Base-by-base conservation (phyloP, 306 rosid genomes). In the Cyclanthera cordifolia region DNA sequence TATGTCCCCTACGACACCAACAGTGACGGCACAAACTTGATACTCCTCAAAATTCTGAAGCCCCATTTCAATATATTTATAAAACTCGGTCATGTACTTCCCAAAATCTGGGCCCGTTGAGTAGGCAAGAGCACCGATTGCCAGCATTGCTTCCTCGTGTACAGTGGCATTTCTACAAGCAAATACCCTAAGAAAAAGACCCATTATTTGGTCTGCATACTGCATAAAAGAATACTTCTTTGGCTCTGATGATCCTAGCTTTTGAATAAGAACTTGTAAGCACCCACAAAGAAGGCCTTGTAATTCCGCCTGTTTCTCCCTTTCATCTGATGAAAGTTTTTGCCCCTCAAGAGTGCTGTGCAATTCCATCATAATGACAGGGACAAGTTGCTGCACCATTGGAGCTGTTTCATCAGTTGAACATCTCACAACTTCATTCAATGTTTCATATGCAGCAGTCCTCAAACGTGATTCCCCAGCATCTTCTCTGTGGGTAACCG, bases 61-160 rank as follows among this genome's bases (percentile, higher is more conserved):
- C 69, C 85, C 95, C 84, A 84, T 77, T 70, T 90, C 95, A 28
- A 90, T 76, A 84, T 84, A 88, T 82, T 81, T 81, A 73, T 84
- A 88, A 79, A 84, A 86, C 59, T 90, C 95, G 1, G 93, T 87
- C 89, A 90, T 74, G 78, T 87, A 90, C 56, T 90, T 90, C 6
- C 83, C 84, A 80, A 90, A 90, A 72, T 86, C 95, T 25, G 85
- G 78, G 76, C 97, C 97, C 19, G 84, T 65, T 23, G 85, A 72
- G 70, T 90, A 88, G 67, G 97, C 97, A 77, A 90, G 90, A 67
- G 95, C 86, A 72, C 95, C 97, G 80, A 90, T 88, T 74, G 97
- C 97, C 54, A 90, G 97, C 97, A 90, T 90, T 61, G 97, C 97
- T 75, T 88, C 97, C 76, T 90, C 97, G 23, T 90, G 97, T 24